phyloP scores from a whole-genome alignment of 805 yeast genomes.

The Candida lessepsii region DNA sequence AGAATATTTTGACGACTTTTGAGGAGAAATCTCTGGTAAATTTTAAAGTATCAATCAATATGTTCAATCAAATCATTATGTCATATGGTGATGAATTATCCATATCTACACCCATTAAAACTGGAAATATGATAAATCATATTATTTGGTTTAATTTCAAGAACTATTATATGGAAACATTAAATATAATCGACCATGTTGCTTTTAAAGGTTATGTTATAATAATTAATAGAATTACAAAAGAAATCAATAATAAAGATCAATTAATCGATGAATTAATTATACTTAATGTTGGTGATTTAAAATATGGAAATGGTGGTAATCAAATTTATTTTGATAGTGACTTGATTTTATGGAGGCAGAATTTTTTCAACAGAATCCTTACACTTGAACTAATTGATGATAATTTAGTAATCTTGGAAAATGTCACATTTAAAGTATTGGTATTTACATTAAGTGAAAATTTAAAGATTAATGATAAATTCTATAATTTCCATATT shows the following conservation, averaged over 20 bases:
- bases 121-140: constrained; percentile 27
- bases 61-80: constrained; percentile 26
- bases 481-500: constrained; percentile 26
- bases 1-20: constrained; percentile 22
- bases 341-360: constrained; percentile 39
- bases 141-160: constrained; percentile 40
- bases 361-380: constrained; percentile 6
- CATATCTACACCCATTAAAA: constrained; percentile 29
- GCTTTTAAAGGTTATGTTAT: constrained; percentile 37
- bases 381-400: constrained; percentile 11
- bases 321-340: constrained; percentile 35
- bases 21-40: constrained; percentile 24
- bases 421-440: constrained; percentile 8
- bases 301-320: constrained; percentile 35
- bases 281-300: constrained; percentile 28
- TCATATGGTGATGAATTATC: constrained; percentile 28
- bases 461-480: constrained; percentile 9
- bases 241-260: constrained; percentile 17
- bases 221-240: constrained; percentile 28
- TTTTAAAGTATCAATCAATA: constrained; percentile 23
- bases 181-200: constrained; percentile 35
- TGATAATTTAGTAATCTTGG: constrained; percentile 12
- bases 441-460: constrained; percentile 12
- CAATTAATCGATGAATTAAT: constrained; percentile 34
- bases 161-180: constrained; percentile 29